These are phyloP conservation scores for Puccinia coronata DNA, from an alignment of 1,284 basidiomycete species.

Conservation along the genomic window DNA sequence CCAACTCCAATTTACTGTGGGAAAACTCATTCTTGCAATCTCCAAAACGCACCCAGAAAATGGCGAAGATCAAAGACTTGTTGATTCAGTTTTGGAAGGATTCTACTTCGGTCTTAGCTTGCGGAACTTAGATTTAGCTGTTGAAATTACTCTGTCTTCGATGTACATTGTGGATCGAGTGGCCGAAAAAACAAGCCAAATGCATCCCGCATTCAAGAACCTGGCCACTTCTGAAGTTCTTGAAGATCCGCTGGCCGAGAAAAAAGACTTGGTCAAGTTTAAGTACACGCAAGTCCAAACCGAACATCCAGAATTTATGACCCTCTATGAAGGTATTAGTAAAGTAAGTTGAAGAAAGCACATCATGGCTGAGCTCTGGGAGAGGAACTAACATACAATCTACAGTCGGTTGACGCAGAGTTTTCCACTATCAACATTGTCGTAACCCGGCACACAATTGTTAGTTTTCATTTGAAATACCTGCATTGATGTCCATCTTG, in stretches of 20 bases:
- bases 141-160: constrained; percentile 75
- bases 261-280: constrained; percentile 77
- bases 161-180: constrained; percentile 69
- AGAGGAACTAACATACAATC: background rate
- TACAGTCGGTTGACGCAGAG: constrained; percentile 78
- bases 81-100: constrained; percentile 75
- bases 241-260: constrained; percentile 58
- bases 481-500: background rate
- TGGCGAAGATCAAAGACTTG: constrained; percentile 71
- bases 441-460: constrained; percentile 84
- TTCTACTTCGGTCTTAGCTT: constrained; percentile 76
- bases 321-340: constrained; percentile 80
- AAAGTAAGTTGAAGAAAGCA: constrained; percentile 51
- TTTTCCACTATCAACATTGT: constrained; percentile 91
- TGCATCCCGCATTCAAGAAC: constrained; percentile 61
- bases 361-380: background rate
- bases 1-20: constrained; percentile 86
- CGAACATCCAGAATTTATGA: constrained; percentile 82
- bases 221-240: constrained; percentile 74
- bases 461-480: constrained; percentile 19
- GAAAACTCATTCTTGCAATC: constrained; percentile 78
- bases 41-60: constrained; percentile 66
- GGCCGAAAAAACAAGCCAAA: constrained; percentile 64
- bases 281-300: constrained; percentile 79
- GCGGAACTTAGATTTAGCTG: constrained; percentile 82